Percentiles rank a stretch among this genome's conserved stretches.
phyloP scores from a whole-genome alignment of 805 yeast genomes.

The Ogataea polymorpha region DNA sequence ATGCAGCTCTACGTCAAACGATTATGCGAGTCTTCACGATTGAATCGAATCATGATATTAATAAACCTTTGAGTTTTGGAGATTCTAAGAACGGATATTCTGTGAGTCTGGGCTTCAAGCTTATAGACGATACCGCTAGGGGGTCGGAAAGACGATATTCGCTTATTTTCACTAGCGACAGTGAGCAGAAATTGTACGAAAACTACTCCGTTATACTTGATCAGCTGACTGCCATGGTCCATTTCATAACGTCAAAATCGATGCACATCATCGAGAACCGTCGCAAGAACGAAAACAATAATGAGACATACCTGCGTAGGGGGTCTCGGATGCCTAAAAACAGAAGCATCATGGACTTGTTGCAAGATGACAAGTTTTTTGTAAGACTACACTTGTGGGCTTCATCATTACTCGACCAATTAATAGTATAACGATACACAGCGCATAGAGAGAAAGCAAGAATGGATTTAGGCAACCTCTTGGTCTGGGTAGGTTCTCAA shows the following conservation, averaged over 20 bases:
- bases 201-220: conserved; percentile 51
- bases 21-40: conserved; percentile 65
- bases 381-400: conserved; percentile 66
- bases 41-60: conserved; percentile 57
- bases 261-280: conserved; percentile 13
- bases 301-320: conserved; percentile 57
- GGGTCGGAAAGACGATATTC: conserved; percentile 73
- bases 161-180: conserved; percentile 53
- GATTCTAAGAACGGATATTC: conserved; percentile 62
- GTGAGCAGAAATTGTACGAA: conserved; percentile 47
- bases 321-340: conserved; percentile 50
- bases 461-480: conserved; percentile 14
- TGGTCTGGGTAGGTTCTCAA: conserved; percentile 55
- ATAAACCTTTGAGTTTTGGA: conserved; percentile 61
- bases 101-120: conserved; percentile 55
- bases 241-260: conserved; percentile 34
- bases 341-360: conserved; percentile 50
- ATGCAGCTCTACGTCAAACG: conserved; percentile 53
- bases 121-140: conserved; percentile 62
- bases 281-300: conserved; percentile 31
- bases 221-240: conserved; percentile 40
- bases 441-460: neutral
- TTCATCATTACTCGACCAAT: conserved; percentile 42
- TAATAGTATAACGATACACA: conserved; percentile 4
- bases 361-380: conserved; percentile 52